Conservation (phyloP, 2,329 filamentous ascomycete genomes). For the Ascochyta koolunga region DNA sequence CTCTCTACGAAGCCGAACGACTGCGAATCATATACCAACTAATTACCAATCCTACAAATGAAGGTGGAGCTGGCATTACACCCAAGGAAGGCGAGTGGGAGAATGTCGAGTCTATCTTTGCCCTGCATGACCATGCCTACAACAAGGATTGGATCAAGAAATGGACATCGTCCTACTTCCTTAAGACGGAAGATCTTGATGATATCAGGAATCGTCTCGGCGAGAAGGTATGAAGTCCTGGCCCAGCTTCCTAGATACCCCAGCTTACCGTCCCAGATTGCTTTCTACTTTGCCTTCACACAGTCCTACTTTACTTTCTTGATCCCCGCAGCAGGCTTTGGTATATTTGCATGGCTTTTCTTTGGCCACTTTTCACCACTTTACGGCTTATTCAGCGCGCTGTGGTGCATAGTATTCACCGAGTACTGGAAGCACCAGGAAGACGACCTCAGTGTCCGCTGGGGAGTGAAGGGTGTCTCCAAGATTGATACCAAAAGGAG, state of each 20-base stretch:
- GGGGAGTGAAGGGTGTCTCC: conserved; percentile 86
- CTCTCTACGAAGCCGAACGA: conserved; percentile 85
- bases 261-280: conserved; percentile 61
- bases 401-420: conserved; percentile 89
- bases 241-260: not conserved
- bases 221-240: conserved; percentile 48
- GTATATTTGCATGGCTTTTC: conserved; percentile 78
- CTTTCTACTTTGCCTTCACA: conserved; percentile 94
- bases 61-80: conserved; percentile 59
- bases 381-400: conserved; percentile 76
- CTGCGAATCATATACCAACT: conserved; percentile 87
- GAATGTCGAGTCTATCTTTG: conserved; percentile 57
- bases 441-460: conserved; percentile 81
- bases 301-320: conserved; percentile 89
- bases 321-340: conserved; percentile 79
- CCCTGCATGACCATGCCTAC: conserved; percentile 58
- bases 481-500: conserved; percentile 77
- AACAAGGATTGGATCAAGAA: conserved; percentile 62
- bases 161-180: conserved; percentile 55
- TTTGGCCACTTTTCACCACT: conserved; percentile 82
- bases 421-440: conserved; percentile 98
- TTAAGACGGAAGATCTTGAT: conserved; percentile 56
- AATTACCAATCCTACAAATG: conserved; percentile 55
- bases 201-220: conserved; percentile 58
- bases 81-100: conserved; percentile 59